These are phyloP conservation scores for Aspergillus neoniger DNA, from an alignment of 2,329 filamentous ascomycete species.

Conservation along the genomic window DNA sequence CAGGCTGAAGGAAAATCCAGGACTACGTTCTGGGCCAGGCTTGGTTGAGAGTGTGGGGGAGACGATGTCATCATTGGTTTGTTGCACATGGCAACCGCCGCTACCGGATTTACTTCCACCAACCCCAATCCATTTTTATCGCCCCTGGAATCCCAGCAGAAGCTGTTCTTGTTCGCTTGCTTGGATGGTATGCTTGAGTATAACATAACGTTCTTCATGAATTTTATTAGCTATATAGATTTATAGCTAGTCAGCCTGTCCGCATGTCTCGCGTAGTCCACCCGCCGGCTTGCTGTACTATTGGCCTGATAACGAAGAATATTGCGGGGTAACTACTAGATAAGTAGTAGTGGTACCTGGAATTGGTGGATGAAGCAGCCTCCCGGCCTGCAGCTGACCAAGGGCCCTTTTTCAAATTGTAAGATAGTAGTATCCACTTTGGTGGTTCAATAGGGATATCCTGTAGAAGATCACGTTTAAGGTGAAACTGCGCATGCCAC, in stretches of 20 bases:
- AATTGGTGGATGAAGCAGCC: not conserved
- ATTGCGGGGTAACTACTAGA: not conserved
- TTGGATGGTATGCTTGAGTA: no score
- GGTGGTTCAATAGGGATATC: not conserved
- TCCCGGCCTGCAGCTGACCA: not conserved
- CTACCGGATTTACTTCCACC: not conserved
- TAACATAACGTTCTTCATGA: no score
- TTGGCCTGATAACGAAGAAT: not conserved
- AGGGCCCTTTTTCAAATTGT: not conserved
- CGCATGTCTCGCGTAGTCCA: no score
- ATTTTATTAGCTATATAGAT: no score
- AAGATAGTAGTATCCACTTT: not conserved
- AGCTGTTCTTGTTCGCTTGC: no score
- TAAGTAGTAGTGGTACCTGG: not conserved
- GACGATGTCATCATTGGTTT: constrained; percentile 22
- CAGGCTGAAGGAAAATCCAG: constrained; percentile 5
- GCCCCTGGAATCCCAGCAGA: no score
- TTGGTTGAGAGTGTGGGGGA: constrained; percentile 11
- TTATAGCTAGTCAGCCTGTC: no score
- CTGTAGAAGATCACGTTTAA: not conserved
- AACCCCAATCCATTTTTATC: not conserved
- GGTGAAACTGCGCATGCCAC: no score
- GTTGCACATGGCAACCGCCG: constrained; percentile 19
- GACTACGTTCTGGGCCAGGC: constrained; percentile 8
- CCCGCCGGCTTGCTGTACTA: not conserved